Conservation (phyloP, 2,329 filamentous ascomycete genomes). For the Aspergillus novofumigatus region DNA sequence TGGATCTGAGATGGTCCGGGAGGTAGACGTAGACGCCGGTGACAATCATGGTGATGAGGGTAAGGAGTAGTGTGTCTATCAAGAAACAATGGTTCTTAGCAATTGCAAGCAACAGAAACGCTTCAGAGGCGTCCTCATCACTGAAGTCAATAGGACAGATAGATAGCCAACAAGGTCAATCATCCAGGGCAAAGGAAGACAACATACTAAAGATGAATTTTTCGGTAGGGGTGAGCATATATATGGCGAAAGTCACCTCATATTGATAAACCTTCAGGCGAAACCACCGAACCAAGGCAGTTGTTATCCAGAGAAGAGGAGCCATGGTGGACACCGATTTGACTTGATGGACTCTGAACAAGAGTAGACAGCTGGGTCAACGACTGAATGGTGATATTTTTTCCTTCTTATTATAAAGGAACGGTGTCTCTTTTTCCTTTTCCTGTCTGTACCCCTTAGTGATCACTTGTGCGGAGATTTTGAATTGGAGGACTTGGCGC, state of each 20-base stretch:
- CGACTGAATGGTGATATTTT: background rate
- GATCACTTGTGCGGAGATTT: background rate
- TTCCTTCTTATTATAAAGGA: background rate
- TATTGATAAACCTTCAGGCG: conserved; percentile 97
- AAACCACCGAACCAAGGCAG: conserved; percentile 71
- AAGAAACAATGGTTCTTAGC: conserved; percentile 1
- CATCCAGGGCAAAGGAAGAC: background rate
- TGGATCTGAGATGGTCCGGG: conserved; percentile 79
- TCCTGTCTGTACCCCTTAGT: background rate
- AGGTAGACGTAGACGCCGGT: conserved; percentile 90
- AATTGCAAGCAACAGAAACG: background rate
- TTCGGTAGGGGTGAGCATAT: conserved; percentile 95
- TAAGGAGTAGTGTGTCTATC: conserved; percentile 84
- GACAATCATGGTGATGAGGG: conserved; percentile 78
- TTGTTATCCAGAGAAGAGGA: conserved; percentile 36
- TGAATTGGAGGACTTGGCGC: background rate
- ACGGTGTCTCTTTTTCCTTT: background rate
- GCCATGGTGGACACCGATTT: conserved; percentile 18
- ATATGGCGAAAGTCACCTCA: conserved; percentile 92
- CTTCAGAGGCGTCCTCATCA: background rate
- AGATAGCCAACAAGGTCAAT: background rate
- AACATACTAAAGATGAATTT: conserved; percentile 93
- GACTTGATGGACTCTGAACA: background rate
- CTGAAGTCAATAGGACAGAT: background rate
- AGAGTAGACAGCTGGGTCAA: background rate